phyloP scores from a whole-genome alignment of 768 basidiomycete genomes.

The Xanthoconium stramineum region DNA sequence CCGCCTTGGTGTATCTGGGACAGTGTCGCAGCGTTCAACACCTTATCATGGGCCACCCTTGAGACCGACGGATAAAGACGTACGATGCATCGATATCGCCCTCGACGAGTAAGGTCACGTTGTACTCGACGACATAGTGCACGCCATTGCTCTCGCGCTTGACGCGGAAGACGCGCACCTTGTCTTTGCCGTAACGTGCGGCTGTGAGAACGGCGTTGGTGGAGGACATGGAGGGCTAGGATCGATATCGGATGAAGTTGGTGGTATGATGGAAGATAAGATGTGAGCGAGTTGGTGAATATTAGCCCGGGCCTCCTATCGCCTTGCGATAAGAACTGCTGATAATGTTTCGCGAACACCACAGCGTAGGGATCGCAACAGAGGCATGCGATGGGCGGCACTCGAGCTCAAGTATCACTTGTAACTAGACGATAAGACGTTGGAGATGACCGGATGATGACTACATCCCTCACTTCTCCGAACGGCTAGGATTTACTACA shows the following conservation, averaged over 20 bases:
- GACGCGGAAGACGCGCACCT: slow-evolving; percentile 81
- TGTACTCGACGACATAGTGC: slow-evolving; percentile 83
- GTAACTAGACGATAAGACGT: too few relatives aligned
- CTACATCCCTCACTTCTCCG: too few relatives aligned
- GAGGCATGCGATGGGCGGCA: too few relatives aligned
- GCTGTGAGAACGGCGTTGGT: slow-evolving; percentile 32
- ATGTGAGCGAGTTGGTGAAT: neutral
- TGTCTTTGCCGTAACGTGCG: slow-evolving; percentile 86
- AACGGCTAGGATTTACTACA: too few relatives aligned
- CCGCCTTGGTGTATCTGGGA: slow-evolving; percentile 77
- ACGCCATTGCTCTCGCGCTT: slow-evolving; percentile 59
- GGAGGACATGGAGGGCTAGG: slow-evolving; percentile 18
- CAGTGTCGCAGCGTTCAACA: neutral
- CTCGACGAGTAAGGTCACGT: slow-evolving; percentile 75
- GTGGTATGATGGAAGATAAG: neutral
- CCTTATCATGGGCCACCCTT: neutral
- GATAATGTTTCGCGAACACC: neutral
- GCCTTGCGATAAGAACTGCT: neutral
- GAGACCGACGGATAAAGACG: neutral
- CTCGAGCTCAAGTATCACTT: too few relatives aligned
- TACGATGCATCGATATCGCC: slow-evolving; percentile 79
- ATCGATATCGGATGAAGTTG: neutral
- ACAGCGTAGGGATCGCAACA: too few relatives aligned
- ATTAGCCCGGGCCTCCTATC: too few relatives aligned
- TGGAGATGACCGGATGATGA: too few relatives aligned